A percentile compares a stretch with the other conserved stretches of the same genome.
phyloP scores from a whole-genome alignment of 768 basidiomycete genomes.

The Russula brevipes region DNA sequence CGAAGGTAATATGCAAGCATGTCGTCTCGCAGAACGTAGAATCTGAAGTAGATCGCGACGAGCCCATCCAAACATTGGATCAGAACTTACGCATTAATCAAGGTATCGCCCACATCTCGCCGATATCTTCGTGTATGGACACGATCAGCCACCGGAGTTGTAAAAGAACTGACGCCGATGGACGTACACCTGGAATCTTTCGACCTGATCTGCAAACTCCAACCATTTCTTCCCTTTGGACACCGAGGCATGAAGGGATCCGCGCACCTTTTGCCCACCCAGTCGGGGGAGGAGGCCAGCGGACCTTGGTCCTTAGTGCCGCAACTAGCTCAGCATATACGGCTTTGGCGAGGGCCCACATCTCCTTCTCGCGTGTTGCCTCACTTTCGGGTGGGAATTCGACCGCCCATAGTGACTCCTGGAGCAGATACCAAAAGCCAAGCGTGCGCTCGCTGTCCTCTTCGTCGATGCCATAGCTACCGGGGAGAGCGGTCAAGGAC shows the following conservation, averaged over 20 bases:
- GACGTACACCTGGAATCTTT: constrained; percentile 73
- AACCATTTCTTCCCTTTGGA: constrained; percentile 13
- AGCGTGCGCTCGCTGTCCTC: constrained; percentile 85
- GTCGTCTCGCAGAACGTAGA: constrained; percentile 80
- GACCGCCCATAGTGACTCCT: constrained; percentile 76
- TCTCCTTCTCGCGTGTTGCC: constrained; percentile 36
- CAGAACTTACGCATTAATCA: constrained; percentile 73
- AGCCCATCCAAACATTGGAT: not conserved
- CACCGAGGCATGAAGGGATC: not conserved
- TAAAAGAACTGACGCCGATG: not conserved
- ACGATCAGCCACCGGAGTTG: not conserved
- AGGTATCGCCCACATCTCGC: constrained; percentile 79
- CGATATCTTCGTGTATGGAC: constrained; percentile 51
- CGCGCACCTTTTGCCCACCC: constrained; percentile 66
- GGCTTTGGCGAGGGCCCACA: constrained; percentile 55
- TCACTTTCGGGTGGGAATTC: constrained; percentile 45
- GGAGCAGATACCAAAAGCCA: constrained; percentile 86
- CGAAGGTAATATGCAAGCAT: constrained; percentile 70
- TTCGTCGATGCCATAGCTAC: constrained; percentile 77
- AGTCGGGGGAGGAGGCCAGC: constrained; percentile 52
- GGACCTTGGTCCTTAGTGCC: constrained; percentile 65
- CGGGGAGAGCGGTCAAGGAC: constrained; percentile 66
- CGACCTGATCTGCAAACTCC: constrained; percentile 56
- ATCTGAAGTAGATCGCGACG: constrained; percentile 39
- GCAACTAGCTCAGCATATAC: constrained; percentile 77